Evolutionary conservation across 176 grass and related monocot genomes (phyloP).

Genomic region (Secale cereale): DNA sequence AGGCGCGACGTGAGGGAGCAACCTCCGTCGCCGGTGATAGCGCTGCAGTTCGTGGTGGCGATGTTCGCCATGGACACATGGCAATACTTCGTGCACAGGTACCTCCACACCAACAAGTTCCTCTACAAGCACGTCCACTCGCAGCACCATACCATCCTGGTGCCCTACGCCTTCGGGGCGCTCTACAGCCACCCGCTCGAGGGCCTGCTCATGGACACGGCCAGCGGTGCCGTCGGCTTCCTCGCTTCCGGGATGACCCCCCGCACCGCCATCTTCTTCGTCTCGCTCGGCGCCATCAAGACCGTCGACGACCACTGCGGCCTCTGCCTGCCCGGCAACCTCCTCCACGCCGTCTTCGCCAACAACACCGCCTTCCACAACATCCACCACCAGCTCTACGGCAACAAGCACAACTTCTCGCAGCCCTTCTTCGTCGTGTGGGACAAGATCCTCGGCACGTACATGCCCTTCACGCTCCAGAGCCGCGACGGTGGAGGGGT

Average conservation of each 20-base stretch:
- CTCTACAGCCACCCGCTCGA: constrained; percentile 61
- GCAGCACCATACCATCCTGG: constrained; percentile 53
- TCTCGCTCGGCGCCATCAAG: constrained; percentile 57
- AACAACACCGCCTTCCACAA: constrained; percentile 64
- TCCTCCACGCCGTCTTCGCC: constrained; percentile 42
- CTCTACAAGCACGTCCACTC: constrained; percentile 67
- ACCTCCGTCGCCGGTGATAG: constrained; percentile 34
- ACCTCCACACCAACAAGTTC: constrained; percentile 71
- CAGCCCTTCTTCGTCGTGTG: constrained; percentile 65
- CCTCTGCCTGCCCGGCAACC: constrained; percentile 49
- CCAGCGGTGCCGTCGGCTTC: constrained; percentile 29
- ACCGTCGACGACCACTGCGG: constrained; percentile 62
- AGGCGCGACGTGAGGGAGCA: constrained; percentile 22
- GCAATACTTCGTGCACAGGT: constrained; percentile 84
- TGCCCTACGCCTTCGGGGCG: constrained; percentile 61
- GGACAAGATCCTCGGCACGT: constrained; percentile 61
- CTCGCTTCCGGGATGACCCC: constrained; percentile 54
- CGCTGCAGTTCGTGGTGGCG: constrained; percentile 43
- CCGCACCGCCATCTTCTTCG: constrained; percentile 49
- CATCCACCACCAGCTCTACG: constrained; percentile 66
- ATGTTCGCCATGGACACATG: constrained; percentile 73
- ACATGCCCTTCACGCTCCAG: constrained; percentile 54
- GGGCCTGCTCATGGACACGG: constrained; percentile 56
- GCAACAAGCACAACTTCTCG: constrained; percentile 58
- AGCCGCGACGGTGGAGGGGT: constrained; percentile 48